Base-by-base conservation (phyloP, 768 basidiomycete genomes). In the Asterophora lycoperdoides region DNA sequence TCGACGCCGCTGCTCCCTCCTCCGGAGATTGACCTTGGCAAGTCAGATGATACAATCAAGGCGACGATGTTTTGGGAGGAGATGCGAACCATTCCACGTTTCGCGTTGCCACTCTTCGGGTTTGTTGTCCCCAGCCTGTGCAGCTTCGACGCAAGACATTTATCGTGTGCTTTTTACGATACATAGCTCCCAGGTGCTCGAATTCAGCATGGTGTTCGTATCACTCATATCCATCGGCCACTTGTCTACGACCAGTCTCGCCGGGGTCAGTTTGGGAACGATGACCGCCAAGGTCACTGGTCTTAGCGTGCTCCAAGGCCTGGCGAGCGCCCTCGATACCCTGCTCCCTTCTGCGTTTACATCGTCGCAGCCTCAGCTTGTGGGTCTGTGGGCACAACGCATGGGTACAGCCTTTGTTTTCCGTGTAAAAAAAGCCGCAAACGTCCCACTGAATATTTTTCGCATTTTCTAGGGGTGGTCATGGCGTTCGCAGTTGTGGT, bases 321-420 rank as follows among this genome's bases (percentile, higher is more conserved):
- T 94, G 41, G 72, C 80, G 10, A 88, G 86, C 40, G 83, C 90
- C 0, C 80, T 99, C 14, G 95, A 99, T 66, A 93, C 94, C 0
- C 77, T 99, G 57, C 80, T 97, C 10, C 94, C 96, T 0, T 82
- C 91, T 26, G 93, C 95, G 17, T 99, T 88, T 91, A 94, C 96
- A 0, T 92, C 91, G 1, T 60, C 82, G 0, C 81, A 85, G 26
- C 94, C 93, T 0, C 70, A 84, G n/a, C 74, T 91, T n/a, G 89
- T 96, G 8, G 93, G 93, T 3, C 74, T 95, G 7, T 95, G 93
- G 93, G 67, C 86, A 6, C 91, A 93, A 64, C 74, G 93, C 54
- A 92, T 91, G 87, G 72, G 85, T 86, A 52, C 33, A 41, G 82
- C 71, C 17, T n/a, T 9, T 14, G 23, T n/a, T 41, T 34, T 33